phyloP scores from a whole-genome alignment of 148 eudicot species.

The Spergularia marina region DNA sequence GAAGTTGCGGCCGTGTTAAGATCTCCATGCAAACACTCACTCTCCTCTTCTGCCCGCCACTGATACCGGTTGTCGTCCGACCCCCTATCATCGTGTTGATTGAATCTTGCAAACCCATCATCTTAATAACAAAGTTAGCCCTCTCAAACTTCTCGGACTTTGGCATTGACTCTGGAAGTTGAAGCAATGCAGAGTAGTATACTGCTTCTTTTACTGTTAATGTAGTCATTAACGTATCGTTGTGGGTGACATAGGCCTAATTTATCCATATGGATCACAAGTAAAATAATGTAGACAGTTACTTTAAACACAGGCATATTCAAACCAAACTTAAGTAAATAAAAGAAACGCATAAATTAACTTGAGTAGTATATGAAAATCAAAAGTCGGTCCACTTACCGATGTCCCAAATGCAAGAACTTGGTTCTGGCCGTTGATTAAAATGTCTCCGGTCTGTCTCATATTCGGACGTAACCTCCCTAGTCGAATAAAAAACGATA shows the following conservation, averaged over 20 bases:
- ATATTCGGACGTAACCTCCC: slow-evolving; percentile 34
- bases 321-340: no score
- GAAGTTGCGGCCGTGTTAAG: slow-evolving; percentile 49
- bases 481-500: neutral
- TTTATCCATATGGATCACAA: neutral
- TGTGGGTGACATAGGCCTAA: slow-evolving; percentile 73
- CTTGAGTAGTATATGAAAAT: neutral
- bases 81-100: slow-evolving; percentile 62
- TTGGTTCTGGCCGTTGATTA: slow-evolving; percentile 38
- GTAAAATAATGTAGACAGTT: no score
- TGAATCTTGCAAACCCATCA: slow-evolving; percentile 61
- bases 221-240: slow-evolving; percentile 46
- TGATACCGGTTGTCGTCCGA: slow-evolving; percentile 46
- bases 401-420: slow-evolving; percentile 38
- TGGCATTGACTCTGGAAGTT: slow-evolving; percentile 48
- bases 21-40: slow-evolving; percentile 68
- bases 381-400: slow-evolving; percentile 17
- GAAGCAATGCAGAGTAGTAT: slow-evolving; percentile 63
- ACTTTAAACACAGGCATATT: no score
- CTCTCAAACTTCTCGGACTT: slow-evolving; percentile 43
- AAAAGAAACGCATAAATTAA: no score
- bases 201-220: slow-evolving; percentile 59
- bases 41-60: slow-evolving; percentile 73
- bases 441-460: slow-evolving; percentile 34
- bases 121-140: slow-evolving; percentile 46